Percentiles rank a stretch among this genome's conserved stretches.
phyloP scores from a whole-genome alignment of 2,329 filamentous ascomycete species.

The Drechslera avenae region DNA sequence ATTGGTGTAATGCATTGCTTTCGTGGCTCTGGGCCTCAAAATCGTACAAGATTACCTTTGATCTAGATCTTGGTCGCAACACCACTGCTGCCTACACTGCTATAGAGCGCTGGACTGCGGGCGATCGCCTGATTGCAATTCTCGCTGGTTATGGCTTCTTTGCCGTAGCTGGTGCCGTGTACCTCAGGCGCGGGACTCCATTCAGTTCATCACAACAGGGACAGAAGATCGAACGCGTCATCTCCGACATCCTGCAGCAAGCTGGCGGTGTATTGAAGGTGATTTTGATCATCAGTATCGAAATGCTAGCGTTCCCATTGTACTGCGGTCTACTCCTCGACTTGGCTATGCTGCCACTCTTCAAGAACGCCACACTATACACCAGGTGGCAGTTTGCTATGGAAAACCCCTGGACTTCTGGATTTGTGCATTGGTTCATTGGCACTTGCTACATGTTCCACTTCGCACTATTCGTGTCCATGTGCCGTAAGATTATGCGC shows the following conservation, averaged over 20 bases:
- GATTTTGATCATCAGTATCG: conserved; percentile 96
- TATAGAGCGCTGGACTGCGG: conserved; percentile 53
- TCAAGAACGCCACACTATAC: conserved; percentile 76
- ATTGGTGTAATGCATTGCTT: conserved; percentile 18
- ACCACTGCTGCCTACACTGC: conserved; percentile 24
- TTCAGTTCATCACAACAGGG: conserved; percentile 64
- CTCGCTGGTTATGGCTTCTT: conserved; percentile 80
- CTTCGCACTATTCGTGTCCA: conserved; percentile 96
- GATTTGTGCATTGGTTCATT: conserved; percentile 98
- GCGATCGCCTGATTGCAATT: conserved; percentile 72
- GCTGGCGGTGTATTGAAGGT: conserved; percentile 97
- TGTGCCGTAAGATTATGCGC: conserved; percentile 98
- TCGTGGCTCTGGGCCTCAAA: conserved; percentile 42
- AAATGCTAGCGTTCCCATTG: conserved; percentile 96
- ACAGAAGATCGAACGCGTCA: conserved; percentile 69
- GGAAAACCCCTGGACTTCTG: conserved; percentile 81
- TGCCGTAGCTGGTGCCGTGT: conserved; percentile 74
- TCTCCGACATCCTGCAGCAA: conserved; percentile 86
- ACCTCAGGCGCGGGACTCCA: conserved; percentile 74
- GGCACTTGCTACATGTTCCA: conserved; percentile 99
- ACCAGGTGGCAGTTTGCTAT: conserved; percentile 79
- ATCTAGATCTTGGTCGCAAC: conserved; percentile 35
- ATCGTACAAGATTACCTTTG: conserved; percentile 46
- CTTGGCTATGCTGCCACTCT: conserved; percentile 84
- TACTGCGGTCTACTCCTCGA: conserved; percentile 95